phyloP scores from a whole-genome alignment of 2,329 filamentous ascomycete genomes.

The Atkinsonella texensis region DNA sequence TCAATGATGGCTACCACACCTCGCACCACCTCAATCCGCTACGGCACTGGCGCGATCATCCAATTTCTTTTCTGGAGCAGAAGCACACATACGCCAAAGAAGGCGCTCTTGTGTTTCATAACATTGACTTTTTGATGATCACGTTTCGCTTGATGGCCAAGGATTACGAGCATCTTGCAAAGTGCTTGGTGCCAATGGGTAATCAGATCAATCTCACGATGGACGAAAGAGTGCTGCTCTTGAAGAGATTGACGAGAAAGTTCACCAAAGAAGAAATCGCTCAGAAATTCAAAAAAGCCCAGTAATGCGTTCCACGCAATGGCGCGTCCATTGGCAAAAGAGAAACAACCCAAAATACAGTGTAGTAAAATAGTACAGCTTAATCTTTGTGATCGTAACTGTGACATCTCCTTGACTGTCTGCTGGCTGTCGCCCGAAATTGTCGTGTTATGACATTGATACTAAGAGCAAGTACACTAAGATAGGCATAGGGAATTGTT shows the following conservation, averaged over 20 bases:
- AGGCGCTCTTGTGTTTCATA: slow-evolving; percentile 63
- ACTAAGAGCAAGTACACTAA: too few relatives aligned
- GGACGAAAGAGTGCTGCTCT: slow-evolving; percentile 49
- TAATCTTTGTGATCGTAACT: too few relatives aligned
- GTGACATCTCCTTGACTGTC: too few relatives aligned
- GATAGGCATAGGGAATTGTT: too few relatives aligned
- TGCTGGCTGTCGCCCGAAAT: too few relatives aligned
- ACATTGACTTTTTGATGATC: slow-evolving; percentile 72
- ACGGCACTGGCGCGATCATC: slow-evolving; percentile 74
- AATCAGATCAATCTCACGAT: slow-evolving; percentile 55
- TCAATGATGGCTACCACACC: slow-evolving; percentile 74
- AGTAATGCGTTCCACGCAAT: background rate
- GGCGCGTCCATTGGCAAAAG: background rate
- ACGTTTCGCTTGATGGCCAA: slow-evolving; percentile 56
- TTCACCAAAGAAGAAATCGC: slow-evolving; percentile 55
- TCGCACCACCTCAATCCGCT: slow-evolving; percentile 69
- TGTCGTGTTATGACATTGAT: too few relatives aligned
- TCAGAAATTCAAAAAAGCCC: slow-evolving; percentile 35
- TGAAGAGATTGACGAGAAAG: slow-evolving; percentile 50
- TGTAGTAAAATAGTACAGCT: too few relatives aligned
- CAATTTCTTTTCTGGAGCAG: slow-evolving; percentile 56
- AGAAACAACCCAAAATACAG: too few relatives aligned
- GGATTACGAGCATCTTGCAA: slow-evolving; percentile 58
- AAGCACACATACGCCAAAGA: slow-evolving; percentile 56
- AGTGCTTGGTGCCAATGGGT: slow-evolving; percentile 62